Evolutionary conservation across 768 basidiomycete species (phyloP).

Genomic region (Boletus speciosus): DNA sequence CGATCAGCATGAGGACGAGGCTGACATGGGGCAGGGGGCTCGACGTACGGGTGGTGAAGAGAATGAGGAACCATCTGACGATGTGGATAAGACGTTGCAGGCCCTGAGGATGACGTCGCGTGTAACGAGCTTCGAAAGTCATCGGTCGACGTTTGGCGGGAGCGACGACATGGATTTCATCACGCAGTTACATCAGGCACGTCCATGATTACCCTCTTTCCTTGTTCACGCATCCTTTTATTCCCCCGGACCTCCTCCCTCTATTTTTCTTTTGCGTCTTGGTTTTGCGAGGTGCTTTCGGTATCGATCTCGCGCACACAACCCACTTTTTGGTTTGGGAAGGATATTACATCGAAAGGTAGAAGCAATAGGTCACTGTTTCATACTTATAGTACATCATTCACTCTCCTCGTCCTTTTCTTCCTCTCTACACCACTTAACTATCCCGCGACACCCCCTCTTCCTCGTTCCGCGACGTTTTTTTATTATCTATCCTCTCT

Average conservation of each 20-base stretch:
- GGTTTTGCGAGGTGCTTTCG: constrained; percentile 9
- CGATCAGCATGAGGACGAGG: neutral
- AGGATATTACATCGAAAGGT: constrained; percentile 1
- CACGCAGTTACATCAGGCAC: constrained; percentile 8
- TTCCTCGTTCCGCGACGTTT: neutral
- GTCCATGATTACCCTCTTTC: constrained; percentile 7
- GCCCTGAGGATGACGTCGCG: constrained; percentile 6
- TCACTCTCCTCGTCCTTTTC: neutral
- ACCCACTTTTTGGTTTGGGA: constrained; percentile 1
- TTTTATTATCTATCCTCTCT: neutral
- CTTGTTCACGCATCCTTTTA: neutral
- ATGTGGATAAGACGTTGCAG: constrained; percentile 15
- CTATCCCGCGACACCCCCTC: constrained; percentile 14
- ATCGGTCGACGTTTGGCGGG: constrained; percentile 26
- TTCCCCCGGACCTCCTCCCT: neutral
- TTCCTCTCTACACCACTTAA: neutral
- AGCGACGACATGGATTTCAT: constrained; percentile 24
- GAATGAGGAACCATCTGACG: constrained; percentile 3
- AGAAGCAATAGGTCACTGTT: constrained; percentile 1
- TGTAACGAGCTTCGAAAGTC: constrained; percentile 11
- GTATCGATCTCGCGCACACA: constrained; percentile 5
- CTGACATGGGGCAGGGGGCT: neutral
- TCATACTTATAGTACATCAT: constrained; percentile 18
- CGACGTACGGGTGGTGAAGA: neutral
- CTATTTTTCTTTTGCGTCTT: neutral